phyloP scores from a whole-genome alignment of 495 filamentous ascomycete species.

The Neurospora sp. region DNA sequence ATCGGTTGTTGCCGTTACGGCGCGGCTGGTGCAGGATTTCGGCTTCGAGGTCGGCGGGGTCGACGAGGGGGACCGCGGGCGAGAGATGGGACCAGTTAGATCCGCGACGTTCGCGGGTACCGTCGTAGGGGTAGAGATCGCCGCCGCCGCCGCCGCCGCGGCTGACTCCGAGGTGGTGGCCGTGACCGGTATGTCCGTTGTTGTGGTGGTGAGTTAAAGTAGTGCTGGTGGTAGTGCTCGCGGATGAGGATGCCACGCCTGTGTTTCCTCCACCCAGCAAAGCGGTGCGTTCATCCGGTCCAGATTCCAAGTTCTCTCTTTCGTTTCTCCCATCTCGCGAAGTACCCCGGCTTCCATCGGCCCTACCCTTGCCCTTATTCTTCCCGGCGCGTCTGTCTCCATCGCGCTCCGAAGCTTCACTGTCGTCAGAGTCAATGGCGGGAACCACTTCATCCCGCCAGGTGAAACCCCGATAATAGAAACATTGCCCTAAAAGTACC shows the following conservation, averaged over 20 bases:
- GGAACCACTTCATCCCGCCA: constrained; percentile 44
- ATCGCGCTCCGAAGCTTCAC: neutral
- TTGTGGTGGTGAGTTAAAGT: neutral
- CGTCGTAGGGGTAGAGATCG: neutral
- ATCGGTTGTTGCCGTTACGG: neutral
- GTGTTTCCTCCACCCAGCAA: neutral
- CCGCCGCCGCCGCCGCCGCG: neutral
- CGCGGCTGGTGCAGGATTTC: neutral
- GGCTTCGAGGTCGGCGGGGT: constrained; percentile 16
- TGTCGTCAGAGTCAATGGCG: neutral
- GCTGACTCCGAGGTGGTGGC: neutral
- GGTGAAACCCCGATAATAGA: constrained; percentile 86
- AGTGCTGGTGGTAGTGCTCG: neutral
- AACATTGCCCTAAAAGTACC: constrained; percentile 76
- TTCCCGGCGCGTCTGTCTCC: neutral
- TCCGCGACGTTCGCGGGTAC: constrained; percentile 33
- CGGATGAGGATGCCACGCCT: neutral
- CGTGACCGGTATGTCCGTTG: neutral
- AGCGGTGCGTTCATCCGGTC: constrained; percentile 30
- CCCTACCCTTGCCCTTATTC: neutral
- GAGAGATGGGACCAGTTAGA: constrained; percentile 54
- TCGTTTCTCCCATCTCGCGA: neutral
- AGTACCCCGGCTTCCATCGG: neutral
- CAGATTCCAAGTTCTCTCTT: neutral
- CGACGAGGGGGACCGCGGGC: constrained; percentile 62